phyloP scores from a whole-genome alignment of 768 basidiomycete species.

The Lactifluus hygrophoroides region DNA sequence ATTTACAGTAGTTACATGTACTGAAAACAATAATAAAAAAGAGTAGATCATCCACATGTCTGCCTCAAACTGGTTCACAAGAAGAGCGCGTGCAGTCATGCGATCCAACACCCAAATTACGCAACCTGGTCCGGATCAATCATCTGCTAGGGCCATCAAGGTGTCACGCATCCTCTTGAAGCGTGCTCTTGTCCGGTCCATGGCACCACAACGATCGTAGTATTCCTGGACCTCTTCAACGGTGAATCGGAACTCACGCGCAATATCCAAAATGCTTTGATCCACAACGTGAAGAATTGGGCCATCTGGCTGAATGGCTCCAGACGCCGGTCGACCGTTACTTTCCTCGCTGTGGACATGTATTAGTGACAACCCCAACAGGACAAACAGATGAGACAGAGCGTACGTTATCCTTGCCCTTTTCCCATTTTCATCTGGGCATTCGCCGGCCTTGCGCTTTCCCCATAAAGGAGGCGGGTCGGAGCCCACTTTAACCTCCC shows the following conservation, averaged over 20 bases:
- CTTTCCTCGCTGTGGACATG: background rate
- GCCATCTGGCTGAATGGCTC: background rate
- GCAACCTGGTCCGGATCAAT: conserved; percentile 7
- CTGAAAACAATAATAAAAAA: background rate
- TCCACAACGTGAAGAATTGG: conserved; percentile 52
- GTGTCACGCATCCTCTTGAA: conserved; percentile 61
- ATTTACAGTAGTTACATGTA: background rate
- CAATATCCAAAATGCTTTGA: conserved; percentile 56
- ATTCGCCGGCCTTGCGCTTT: conserved; percentile 43
- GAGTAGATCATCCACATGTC: conserved; percentile 3
- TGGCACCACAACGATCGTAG: conserved; percentile 66
- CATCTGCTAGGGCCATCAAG: conserved; percentile 20
- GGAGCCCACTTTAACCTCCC: conserved; percentile 57
- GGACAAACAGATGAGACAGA: background rate
- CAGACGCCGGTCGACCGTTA: background rate
- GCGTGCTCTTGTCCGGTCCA: conserved; percentile 52
- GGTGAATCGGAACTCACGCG: conserved; percentile 61
- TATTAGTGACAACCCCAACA: background rate
- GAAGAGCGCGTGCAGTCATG: background rate
- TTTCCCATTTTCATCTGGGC: conserved; percentile 33
- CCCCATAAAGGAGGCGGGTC: conserved; percentile 62
- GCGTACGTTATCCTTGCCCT: conserved; percentile 36
- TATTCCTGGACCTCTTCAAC: conserved; percentile 70
- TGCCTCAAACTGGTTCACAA: background rate
- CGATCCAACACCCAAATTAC: background rate